These are phyloP conservation scores for Mycosarcoma maydis DNA, from an alignment of 1,284 basidiomycete species.

Conservation along the genomic window DNA sequence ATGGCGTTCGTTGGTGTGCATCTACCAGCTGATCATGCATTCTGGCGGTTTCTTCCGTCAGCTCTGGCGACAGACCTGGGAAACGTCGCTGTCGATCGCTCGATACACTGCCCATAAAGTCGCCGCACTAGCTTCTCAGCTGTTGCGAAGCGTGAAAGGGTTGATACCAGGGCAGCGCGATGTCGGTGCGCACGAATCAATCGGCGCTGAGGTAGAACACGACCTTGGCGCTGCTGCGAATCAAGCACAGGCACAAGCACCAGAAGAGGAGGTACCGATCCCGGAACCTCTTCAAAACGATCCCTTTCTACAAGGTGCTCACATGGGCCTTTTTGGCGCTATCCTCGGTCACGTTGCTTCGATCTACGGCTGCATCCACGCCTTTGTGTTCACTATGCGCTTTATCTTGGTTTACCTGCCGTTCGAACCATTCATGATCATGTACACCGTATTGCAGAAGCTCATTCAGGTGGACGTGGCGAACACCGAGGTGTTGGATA, in stretches of 20 bases:
- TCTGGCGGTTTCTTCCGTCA: slow-evolving; percentile 23
- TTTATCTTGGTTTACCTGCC: slow-evolving; percentile 44
- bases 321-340: slow-evolving; percentile 35
- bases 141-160: slow-evolving; percentile 8
- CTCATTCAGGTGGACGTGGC: slow-evolving; percentile 41
- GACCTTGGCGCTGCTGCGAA: no score
- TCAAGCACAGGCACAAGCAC: neutral
- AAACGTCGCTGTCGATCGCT: slow-evolving; percentile 18
- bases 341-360: slow-evolving; percentile 28
- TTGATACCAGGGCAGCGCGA: slow-evolving; percentile 6
- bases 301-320: slow-evolving; percentile 23
- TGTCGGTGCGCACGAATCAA: neutral
- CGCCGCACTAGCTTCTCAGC: neutral
- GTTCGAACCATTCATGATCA: slow-evolving; percentile 37
- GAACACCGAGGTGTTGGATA: slow-evolving; percentile 36
- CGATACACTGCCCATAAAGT: slow-evolving; percentile 15
- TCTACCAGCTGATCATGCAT: slow-evolving; percentile 26
- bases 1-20: slow-evolving; percentile 28
- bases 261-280: slow-evolving; percentile 4
- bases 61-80: slow-evolving; percentile 27
- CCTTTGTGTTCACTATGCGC: slow-evolving; percentile 27
- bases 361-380: slow-evolving; percentile 44
- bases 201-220: no score
- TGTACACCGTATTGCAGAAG: slow-evolving; percentile 22
- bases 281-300: slow-evolving; percentile 28